Base-by-base conservation (phyloP, 2,329 filamentous ascomycete genomes). In the Arthrobotrys megalospora region DNA sequence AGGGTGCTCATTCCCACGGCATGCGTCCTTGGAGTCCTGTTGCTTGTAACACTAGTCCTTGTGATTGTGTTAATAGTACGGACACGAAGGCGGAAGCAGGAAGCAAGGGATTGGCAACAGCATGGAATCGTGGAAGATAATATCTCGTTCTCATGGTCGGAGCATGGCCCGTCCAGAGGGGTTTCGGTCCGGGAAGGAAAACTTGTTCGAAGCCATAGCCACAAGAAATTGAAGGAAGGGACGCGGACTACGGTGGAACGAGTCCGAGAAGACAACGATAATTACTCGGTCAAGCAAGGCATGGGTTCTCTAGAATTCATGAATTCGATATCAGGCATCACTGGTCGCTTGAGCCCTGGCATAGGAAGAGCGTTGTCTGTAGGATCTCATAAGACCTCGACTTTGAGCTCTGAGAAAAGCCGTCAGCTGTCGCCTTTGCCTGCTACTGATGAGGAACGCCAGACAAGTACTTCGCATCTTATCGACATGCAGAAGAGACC, bases 241-340 rank as follows among this genome's bases (percentile, higher is more conserved):
- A 5, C 62, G 7, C 60, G 41, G 45, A 48, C 67, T 8, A 53
- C 50, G 11, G 67, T 70, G 6, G 67, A 72, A 24, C 55, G 48
- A 8, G 28, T 67, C 7, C 21, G 53, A 47, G 67, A 58, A 16
- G 67, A 78, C 1, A 72, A 55, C 28, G 67, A 68, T 28, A 55
- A 48, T 24, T 43, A 55, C 7, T 43, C 75, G 12, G 19, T 24
- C 5, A 78, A 52, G 28, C 67, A 55, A 16, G 63, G 71, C 19
- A 66, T 63, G 67, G 67, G 67, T 6, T 52, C 75, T 21, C 21
- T 71, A 24, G 67, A 78, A 24, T 78, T 78, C 45, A 72, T 78
- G 67, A 78, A 72, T 34, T 78, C 75, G 45, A 78, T 78, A 78
- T 78, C 75, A 4, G 45, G 62, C 41, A 78, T 78, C 38, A 78